These are phyloP conservation scores for Mycena kentingensis DNA, from an alignment of 768 basidiomycete genomes.

Conservation along the genomic window DNA sequence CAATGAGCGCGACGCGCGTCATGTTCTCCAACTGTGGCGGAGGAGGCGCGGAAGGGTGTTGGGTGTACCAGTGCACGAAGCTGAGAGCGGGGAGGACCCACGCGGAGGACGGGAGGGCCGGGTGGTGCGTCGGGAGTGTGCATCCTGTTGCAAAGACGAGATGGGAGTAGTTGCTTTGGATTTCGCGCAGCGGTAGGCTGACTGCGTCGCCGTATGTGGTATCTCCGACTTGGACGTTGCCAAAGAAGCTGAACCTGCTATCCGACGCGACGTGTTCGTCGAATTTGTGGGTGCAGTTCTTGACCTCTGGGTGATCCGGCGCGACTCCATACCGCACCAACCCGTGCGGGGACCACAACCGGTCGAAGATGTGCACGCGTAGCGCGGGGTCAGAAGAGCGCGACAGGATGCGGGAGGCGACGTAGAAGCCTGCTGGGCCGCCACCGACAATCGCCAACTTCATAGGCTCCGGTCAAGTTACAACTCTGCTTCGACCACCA, in stretches of 20 bases:
- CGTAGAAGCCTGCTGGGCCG: constrained; percentile 96
- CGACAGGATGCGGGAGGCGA: constrained; percentile 82
- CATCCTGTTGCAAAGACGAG: constrained; percentile 88
- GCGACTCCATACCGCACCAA: constrained; percentile 96
- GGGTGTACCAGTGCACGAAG: constrained; percentile 96
- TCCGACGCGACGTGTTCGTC: constrained; percentile 73
- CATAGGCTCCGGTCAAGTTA: constrained; percentile 34
- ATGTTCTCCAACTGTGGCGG: constrained; percentile 67
- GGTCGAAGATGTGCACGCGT: constrained; percentile 86
- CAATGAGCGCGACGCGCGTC: constrained; percentile 80
- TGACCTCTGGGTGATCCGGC: constrained; percentile 98
- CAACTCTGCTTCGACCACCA: background rate
- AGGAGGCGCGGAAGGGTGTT: constrained; percentile 70
- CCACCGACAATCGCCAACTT: constrained; percentile 92
- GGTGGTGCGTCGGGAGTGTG: constrained; percentile 61
- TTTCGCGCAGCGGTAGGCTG: constrained; percentile 56
- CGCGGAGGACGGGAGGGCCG: constrained; percentile 48
- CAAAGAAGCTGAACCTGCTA: constrained; percentile 84
- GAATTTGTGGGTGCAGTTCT: constrained; percentile 98
- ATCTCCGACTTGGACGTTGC: constrained; percentile 72
- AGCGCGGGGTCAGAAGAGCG: constrained; percentile 47
- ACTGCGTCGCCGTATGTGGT: constrained; percentile 42
- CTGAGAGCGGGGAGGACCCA: constrained; percentile 73
- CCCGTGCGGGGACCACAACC: constrained; percentile 92
- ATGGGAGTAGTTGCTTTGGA: constrained; percentile 79